Percentiles rank a stretch among this genome's conserved stretches.
Conservation (phyloP, 2,329 filamentous ascomycete genomes). For the Cryphonectria japonica region DNA sequence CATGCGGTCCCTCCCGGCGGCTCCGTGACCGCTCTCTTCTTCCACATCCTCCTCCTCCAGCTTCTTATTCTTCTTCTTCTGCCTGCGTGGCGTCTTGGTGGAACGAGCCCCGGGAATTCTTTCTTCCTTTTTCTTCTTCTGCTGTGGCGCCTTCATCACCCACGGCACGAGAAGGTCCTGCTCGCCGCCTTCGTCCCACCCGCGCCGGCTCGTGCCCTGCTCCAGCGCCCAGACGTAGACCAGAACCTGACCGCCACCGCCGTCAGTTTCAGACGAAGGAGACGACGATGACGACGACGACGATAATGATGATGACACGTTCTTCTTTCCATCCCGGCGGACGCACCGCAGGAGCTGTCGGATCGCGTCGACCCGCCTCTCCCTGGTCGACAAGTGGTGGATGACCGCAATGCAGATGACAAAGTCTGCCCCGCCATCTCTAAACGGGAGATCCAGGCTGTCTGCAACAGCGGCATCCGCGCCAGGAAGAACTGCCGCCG, state of each 20-base stretch:
- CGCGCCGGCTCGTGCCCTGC: constrained; percentile 81
- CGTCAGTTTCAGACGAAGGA: too few relatives aligned
- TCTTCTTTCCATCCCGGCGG: constrained; percentile 45
- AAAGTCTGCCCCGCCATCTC: constrained; percentile 67
- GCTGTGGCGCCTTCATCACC: constrained; percentile 64
- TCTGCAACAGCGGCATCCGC: constrained; percentile 80
- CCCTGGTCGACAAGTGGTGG: constrained; percentile 84
- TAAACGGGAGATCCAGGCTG: constrained; percentile 81
- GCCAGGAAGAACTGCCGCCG: constrained; percentile 32
- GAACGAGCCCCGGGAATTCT: constrained; percentile 1
- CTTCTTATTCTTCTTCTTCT: constrained; percentile 10
- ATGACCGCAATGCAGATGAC: constrained; percentile 92
- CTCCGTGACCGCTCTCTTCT: neutral
- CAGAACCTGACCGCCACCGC: constrained; percentile 64
- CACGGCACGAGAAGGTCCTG: constrained; percentile 97
- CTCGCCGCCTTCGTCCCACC: constrained; percentile 81
- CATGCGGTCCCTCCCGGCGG: neutral
- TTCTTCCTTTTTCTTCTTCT: constrained; percentile 31
- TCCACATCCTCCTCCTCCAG: too few relatives aligned
- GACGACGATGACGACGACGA: neutral
- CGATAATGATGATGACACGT: constrained; percentile 32
- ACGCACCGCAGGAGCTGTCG: constrained; percentile 71
- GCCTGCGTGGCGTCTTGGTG: neutral
- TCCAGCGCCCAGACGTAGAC: constrained; percentile 97
- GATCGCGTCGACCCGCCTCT: constrained; percentile 74